Conservation (phyloP, 2,329 filamentous ascomycete genomes). For the Calcarisporium arbuscula region DNA sequence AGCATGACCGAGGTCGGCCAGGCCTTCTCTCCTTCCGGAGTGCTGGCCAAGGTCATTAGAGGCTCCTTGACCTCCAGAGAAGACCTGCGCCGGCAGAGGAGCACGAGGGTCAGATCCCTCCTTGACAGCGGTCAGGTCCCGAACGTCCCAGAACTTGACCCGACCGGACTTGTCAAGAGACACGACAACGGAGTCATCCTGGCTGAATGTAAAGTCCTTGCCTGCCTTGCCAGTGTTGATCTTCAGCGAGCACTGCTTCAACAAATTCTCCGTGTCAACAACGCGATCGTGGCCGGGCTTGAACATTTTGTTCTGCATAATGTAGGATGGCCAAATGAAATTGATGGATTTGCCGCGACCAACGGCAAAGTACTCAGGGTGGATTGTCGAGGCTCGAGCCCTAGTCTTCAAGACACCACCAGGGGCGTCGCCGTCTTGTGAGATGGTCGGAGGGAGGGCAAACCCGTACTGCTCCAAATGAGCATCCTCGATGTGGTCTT, state of each 20-base stretch:
- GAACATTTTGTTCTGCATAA: conserved; percentile 57
- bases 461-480: conserved; percentile 82
- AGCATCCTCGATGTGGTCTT: conserved; percentile 72
- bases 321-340: conserved; percentile 66
- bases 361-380: conserved; percentile 91
- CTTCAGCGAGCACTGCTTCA: conserved; percentile 80
- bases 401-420: conserved; percentile 93
- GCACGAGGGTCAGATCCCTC: conserved; percentile 44
- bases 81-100: conserved; percentile 46
- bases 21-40: conserved; percentile 82
- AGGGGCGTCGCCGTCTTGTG: conserved; percentile 83
- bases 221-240: conserved; percentile 97
- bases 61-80: conserved; percentile 78
- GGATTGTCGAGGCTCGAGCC: conserved; percentile 79
- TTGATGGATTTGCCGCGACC: conserved; percentile 94
- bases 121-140: conserved; percentile 58
- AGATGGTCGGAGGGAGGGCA: conserved; percentile 77
- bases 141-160: conserved; percentile 97
- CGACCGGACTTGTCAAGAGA: conserved; percentile 95
- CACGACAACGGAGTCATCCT: conserved; percentile 89
- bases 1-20: conserved; percentile 96
- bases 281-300: conserved; percentile 58
- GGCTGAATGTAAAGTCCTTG: conserved; percentile 97
- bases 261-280: conserved; percentile 82
- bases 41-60: conserved; percentile 79